Evolutionary conservation across 768 basidiomycete species (phyloP).

Genomic region (Fomitopsis pulvina): DNA sequence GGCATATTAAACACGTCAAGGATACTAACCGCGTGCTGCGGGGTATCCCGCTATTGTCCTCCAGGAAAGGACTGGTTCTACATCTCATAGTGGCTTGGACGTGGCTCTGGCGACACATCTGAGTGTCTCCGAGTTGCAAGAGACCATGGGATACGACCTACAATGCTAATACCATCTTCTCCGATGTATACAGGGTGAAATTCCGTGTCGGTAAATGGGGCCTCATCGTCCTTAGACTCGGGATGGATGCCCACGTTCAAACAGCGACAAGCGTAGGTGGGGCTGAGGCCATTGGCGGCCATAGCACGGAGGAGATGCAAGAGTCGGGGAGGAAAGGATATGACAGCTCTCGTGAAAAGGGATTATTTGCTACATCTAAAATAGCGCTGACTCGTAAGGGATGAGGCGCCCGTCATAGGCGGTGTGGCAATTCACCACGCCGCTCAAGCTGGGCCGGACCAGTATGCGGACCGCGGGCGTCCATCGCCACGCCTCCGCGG

Average conservation of each 20-base stretch:
- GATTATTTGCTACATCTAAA: constrained; percentile 1
- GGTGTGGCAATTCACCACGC: neutral
- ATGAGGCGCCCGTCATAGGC: neutral
- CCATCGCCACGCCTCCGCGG: neutral
- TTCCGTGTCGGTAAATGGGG: constrained; percentile 25
- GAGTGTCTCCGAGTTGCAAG: neutral
- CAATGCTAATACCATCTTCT: constrained; percentile 60
- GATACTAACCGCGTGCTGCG: constrained; percentile 47
- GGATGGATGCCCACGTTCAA: constrained; percentile 60
- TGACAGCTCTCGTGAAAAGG: neutral
- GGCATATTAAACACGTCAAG: constrained; percentile 66
- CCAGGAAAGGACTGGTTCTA: constrained; percentile 27
- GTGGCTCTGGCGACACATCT: constrained; percentile 30
- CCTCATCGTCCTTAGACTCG: constrained; percentile 18
- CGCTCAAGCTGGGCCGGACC: neutral
- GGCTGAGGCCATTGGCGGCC: constrained; percentile 19
- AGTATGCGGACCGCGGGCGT: neutral
- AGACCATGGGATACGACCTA: constrained; percentile 29
- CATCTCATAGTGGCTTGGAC: constrained; percentile 65
- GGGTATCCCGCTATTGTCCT: constrained; percentile 11
- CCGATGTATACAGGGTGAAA: constrained; percentile 56
- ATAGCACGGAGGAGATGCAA: constrained; percentile 9
- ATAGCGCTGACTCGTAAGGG: constrained; percentile 1
- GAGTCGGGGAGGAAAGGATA: neutral
- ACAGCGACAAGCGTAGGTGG: constrained; percentile 56